Evolutionary conservation across 257 asterid species (phyloP).

Genomic region (Scutellaria barbata): DNA sequence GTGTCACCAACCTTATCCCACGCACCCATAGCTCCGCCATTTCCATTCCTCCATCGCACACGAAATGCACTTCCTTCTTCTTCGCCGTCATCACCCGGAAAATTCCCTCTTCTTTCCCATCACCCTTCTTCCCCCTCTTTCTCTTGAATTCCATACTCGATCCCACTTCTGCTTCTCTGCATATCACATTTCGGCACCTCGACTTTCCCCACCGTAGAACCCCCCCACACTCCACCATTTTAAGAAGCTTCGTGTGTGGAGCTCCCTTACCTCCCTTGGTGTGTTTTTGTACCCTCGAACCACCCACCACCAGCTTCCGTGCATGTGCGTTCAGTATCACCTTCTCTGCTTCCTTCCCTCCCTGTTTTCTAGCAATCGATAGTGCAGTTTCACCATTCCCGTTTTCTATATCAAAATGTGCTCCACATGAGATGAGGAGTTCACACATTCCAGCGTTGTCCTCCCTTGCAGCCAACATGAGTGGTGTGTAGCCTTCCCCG

Average conservation of each 20-base stretch:
- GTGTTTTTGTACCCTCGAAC: constrained; percentile 60
- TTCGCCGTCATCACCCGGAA: constrained; percentile 65
- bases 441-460: constrained; percentile 63
- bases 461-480: constrained; percentile 82
- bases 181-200: constrained; percentile 59
- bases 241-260: constrained; percentile 63
- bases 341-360: constrained; percentile 47
- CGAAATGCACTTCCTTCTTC: constrained; percentile 75
- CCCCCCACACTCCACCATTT: constrained; percentile 54
- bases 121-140: constrained; percentile 59
- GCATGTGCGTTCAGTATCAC: constrained; percentile 65
- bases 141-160: constrained; percentile 58
- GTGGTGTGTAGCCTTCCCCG: constrained; percentile 70
- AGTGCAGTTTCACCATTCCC: constrained; percentile 69
- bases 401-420: constrained; percentile 49
- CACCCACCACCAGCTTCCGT: constrained; percentile 57
- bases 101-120: constrained; percentile 54
- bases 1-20: constrained; percentile 40
- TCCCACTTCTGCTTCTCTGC: constrained; percentile 66
- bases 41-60: constrained; percentile 71
- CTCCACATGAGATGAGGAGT: constrained; percentile 61
- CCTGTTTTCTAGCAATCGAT: constrained; percentile 51
- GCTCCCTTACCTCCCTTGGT: constrained; percentile 82
- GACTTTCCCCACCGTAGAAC: constrained; percentile 77
- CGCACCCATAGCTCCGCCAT: constrained; percentile 53